Evolutionary conservation across 2,329 filamentous ascomycete genomes (phyloP).

Genomic region (Penicillium sp.): DNA sequence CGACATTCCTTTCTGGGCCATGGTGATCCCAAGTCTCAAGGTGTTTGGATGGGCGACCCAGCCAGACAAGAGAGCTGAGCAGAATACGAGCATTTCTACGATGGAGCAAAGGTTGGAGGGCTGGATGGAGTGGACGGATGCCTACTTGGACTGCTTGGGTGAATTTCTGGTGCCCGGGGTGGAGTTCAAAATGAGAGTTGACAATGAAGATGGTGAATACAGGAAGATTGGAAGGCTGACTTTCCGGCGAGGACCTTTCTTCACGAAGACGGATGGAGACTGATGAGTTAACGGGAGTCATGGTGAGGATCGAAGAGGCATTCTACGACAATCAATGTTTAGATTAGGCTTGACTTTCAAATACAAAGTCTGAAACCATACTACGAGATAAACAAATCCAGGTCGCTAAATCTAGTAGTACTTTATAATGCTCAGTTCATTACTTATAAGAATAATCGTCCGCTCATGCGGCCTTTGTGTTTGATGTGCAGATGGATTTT

Average conservation of each 20-base stretch:
- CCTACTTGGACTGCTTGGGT: not conserved
- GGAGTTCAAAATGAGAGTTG: not conserved
- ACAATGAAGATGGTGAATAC: not conserved
- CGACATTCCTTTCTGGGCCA: not conserved
- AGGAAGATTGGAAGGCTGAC: not conserved
- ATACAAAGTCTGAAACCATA: too few species aligned
- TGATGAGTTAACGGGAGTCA: not conserved
- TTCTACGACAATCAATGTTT: not conserved
- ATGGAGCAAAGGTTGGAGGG: not conserved
- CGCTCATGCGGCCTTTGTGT: not conserved
- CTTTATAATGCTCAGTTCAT: not conserved
- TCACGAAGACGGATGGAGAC: not conserved
- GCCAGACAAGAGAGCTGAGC: not conserved
- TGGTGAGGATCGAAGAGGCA: not conserved
- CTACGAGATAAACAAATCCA: not conserved
- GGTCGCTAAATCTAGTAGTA: too few species aligned
- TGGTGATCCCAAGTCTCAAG: not conserved
- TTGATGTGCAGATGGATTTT: too few species aligned
- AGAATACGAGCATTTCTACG: not conserved
- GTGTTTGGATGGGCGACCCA: not conserved
- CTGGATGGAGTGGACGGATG: not conserved
- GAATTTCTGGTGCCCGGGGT: not conserved
- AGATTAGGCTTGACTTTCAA: not conserved
- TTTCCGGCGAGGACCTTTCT: constrained; percentile 2
- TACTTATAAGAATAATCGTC: not conserved